These are phyloP conservation scores for Pterula multifida DNA, from an alignment of 1,284 basidiomycete genomes.

Conservation along the genomic window DNA sequence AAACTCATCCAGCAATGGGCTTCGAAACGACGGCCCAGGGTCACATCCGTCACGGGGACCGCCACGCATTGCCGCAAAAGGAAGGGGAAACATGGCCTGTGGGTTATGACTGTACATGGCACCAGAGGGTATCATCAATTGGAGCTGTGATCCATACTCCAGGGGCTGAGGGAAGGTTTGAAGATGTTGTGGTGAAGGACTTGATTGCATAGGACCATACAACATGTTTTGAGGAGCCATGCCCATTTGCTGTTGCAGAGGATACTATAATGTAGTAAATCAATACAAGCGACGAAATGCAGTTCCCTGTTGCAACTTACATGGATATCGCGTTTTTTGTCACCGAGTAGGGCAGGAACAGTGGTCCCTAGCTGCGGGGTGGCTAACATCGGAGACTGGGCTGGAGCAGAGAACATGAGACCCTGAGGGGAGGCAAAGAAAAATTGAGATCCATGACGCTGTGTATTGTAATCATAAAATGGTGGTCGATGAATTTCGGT, in stretches of 20 bases:
- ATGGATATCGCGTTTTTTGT: constrained; percentile 51
- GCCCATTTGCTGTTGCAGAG: constrained; percentile 31
- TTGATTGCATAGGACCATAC: constrained; percentile 27
- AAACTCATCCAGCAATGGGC: constrained; percentile 76
- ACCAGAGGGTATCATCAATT: constrained; percentile 32
- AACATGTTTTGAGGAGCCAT: constrained; percentile 29
- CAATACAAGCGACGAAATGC: constrained; percentile 7
- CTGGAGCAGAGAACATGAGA: constrained; percentile 43
- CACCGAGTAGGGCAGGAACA: constrained; percentile 28
- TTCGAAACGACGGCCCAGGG: constrained; percentile 34
- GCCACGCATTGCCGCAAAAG: constrained; percentile 23
- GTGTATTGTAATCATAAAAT: constrained; percentile 49
- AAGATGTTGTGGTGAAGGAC: constrained; percentile 24
- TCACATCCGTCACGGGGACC: constrained; percentile 28
- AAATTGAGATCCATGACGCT: constrained; percentile 41
- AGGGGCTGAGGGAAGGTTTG: constrained; percentile 28
- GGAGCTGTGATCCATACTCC: constrained; percentile 38
- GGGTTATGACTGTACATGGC: constrained; percentile 28
- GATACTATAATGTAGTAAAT: constrained; percentile 25
- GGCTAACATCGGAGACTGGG: constrained; percentile 39
- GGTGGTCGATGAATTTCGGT: constrained; percentile 35
- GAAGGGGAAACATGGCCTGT: constrained; percentile 27
- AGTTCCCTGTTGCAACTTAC: constrained; percentile 20
- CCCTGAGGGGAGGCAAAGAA: constrained; percentile 48
- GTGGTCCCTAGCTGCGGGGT: constrained; percentile 31